Base-by-base conservation (phyloP, 164 flowering plant genomes). In the Vitis vinifera region DNA sequence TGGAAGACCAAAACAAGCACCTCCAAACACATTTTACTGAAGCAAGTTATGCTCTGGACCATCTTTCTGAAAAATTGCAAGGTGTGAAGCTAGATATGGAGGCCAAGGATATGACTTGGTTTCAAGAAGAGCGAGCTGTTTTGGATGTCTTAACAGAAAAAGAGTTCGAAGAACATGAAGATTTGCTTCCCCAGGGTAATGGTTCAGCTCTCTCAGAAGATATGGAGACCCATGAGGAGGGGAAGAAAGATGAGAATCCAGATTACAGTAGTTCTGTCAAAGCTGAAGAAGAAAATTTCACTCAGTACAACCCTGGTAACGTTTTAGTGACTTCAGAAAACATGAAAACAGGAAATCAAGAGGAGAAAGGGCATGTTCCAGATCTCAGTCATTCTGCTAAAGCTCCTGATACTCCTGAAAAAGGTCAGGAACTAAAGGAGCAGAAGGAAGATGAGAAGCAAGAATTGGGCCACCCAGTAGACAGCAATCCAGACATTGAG, bases 21-120 rank as follows among this genome's bases (percentile, higher is more conserved):
- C 78, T 90, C 37, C 79, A 67, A 65, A 62, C 74, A 7, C 79
- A 85, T 44, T 79, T 88, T 15, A 81, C 77, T 9, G 87, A 82
- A 78, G 88, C 91, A 53, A 77, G 72, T 37, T 72, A 80, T 53
- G 81, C 73, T 57, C 76, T 85, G 31, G 79, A 83, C 67, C 77
- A 84, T 60, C 83, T 91, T 15, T 73, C 82, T 5, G 84, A 66
- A 68, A 87, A 80, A 59, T 71, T 87, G 71, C 70, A 76, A 49
- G 65, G 16, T 59, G 78, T 79, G 72, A 77, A 84, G 66, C 71
- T 68, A 15, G 84, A 77, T 44, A 85, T 81, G 16, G 84, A 74
- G 48, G 72, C 5, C 2, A 80, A 83, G 63, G 70, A 23, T 47
- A 30, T 30, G 8, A 77, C 30, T 37, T 55, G 62, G 37, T 65